Conservation (phyloP, 2,329 filamentous ascomycete genomes). For the Emydomyces testavorans region DNA sequence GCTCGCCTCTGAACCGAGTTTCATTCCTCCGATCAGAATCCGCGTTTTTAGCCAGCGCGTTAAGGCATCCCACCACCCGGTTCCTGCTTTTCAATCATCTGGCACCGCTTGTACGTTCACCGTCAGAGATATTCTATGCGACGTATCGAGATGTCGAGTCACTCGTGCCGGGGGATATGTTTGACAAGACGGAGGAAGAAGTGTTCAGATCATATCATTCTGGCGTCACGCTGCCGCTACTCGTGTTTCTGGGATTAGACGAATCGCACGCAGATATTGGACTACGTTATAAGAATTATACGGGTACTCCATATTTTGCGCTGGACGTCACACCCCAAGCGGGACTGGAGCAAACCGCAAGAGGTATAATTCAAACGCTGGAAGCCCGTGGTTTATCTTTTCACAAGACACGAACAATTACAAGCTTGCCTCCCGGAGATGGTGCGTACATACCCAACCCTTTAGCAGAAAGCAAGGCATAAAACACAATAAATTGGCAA, state of each 20-base stretch:
- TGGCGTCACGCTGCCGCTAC: conserved; percentile 50
- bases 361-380: conserved; percentile 47
- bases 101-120: conserved; percentile 56
- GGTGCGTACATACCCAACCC: conserved; percentile 41
- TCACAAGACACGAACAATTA: conserved; percentile 52
- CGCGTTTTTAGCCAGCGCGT: conserved; percentile 37
- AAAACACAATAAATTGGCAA: too few relatives aligned
- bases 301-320: conserved; percentile 75
- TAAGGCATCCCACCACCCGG: conserved; percentile 37
- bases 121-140: conserved; percentile 55
- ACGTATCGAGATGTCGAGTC: conserved; percentile 56
- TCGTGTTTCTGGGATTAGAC: conserved; percentile 78
- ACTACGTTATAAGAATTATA: conserved; percentile 48
- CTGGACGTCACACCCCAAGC: conserved; percentile 72
- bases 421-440: conserved; percentile 49
- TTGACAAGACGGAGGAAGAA: conserved; percentile 59
- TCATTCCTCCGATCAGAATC: conserved; percentile 41
- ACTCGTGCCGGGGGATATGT: conserved; percentile 61
- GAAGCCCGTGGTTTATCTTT: conserved; percentile 55
- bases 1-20: conserved; percentile 40
- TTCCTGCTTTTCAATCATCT: conserved; percentile 75
- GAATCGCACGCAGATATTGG: conserved; percentile 43
- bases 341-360: conserved; percentile 48
- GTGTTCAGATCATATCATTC: conserved; percentile 65
- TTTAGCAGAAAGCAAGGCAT: too few relatives aligned